phyloP scores from a whole-genome alignment of 2,329 filamentous ascomycete species.

The Penicillium capsulatum region DNA sequence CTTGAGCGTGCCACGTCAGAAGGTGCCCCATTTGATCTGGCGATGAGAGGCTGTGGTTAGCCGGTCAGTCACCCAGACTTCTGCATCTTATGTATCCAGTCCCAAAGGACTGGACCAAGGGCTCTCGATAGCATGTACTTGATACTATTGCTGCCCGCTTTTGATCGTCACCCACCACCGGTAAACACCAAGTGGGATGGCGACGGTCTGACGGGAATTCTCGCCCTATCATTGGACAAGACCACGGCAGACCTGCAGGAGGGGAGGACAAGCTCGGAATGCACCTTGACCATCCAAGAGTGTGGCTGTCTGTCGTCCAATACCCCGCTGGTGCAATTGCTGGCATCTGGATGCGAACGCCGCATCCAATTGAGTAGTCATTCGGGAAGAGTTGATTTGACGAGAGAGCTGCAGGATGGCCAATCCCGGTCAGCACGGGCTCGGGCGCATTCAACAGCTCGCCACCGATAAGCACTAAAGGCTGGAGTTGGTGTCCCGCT shows the following conservation, averaged over 20 bases:
- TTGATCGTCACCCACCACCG: conserved; percentile 8
- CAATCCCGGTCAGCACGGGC: conserved; percentile 16
- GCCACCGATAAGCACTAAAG: conserved; percentile 15
- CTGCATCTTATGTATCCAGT: conserved; percentile 19
- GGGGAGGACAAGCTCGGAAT: conserved; percentile 2
- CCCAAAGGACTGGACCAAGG: conserved; percentile 1
- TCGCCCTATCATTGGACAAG: conserved; percentile 12
- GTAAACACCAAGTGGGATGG: not conserved
- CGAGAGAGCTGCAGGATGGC: conserved; percentile 14
- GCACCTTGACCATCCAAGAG: not conserved
- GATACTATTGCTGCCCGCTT: conserved; percentile 6
- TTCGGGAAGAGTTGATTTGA: conserved; percentile 9
- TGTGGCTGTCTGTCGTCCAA: too few relatives aligned
- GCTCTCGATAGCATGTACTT: conserved; percentile 18
- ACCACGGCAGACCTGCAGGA: conserved; percentile 7
- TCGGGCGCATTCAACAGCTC: conserved; percentile 14
- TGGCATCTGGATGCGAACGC: conserved; percentile 3
- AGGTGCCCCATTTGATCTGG: conserved; percentile 12
- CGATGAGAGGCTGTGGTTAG: conserved; percentile 13
- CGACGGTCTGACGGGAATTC: not conserved
- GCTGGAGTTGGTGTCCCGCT: not conserved
- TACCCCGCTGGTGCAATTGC: conserved; percentile 1
- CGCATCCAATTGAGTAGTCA: not conserved
- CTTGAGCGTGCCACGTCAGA: conserved; percentile 34
- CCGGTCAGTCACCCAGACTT: conserved; percentile 3